Evolutionary conservation across 83 land plant species (phyloP).

Genomic region (Picea abies): DNA sequence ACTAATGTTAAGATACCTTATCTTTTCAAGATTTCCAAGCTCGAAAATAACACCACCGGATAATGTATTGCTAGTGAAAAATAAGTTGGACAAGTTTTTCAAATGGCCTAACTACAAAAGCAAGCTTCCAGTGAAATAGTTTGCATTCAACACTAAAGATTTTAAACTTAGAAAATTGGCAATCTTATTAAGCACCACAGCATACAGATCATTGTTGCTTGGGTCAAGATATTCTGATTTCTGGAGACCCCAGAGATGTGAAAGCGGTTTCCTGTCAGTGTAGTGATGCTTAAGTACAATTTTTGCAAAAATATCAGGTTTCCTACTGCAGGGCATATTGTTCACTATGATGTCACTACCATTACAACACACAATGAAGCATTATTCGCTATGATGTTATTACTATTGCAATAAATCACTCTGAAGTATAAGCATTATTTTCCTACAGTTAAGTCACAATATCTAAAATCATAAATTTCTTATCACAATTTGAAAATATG

Average conservation of each 20-base stretch:
- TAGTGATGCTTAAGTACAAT: constrained; percentile 22
- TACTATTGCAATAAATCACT: too few species aligned
- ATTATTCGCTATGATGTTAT: too few species aligned
- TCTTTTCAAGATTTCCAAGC: constrained; percentile 28
- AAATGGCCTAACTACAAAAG: constrained; percentile 21
- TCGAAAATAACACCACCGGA: neutral
- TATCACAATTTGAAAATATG: too few species aligned
- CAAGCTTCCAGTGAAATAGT: constrained; percentile 24
- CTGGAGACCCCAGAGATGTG: constrained; percentile 14
- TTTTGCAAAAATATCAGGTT: constrained; percentile 15
- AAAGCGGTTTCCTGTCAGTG: constrained; percentile 18
- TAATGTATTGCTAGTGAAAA: neutral
- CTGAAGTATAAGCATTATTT: too few species aligned
- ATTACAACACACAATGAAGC: too few species aligned
- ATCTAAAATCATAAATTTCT: too few species aligned
- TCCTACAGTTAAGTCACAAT: too few species aligned
- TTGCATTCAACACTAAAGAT: constrained; percentile 17
- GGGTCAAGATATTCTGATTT: constrained; percentile 20
- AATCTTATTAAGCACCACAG: constrained; percentile 14
- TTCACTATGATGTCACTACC: neutral
- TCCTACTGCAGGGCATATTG: constrained; percentile 11
- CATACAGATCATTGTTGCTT: constrained; percentile 22
- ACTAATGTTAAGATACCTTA: constrained; percentile 36
- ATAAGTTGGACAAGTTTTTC: constrained; percentile 27
- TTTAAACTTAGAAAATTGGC: constrained; percentile 17